phyloP scores from a whole-genome alignment of 208 protist species.

The Acanthamoeba sp. region DNA sequence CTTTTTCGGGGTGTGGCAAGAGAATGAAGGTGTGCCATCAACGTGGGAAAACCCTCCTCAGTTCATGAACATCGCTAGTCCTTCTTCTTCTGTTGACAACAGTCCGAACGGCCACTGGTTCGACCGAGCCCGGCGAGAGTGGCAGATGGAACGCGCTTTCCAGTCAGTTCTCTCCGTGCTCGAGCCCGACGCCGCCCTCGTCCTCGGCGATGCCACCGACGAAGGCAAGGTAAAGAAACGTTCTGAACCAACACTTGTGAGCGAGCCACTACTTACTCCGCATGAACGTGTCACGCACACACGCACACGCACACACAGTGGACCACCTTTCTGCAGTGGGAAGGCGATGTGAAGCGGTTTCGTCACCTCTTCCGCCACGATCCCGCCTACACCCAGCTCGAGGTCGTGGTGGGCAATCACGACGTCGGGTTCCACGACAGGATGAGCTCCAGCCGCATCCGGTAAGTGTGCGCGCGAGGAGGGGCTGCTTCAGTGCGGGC shows the following conservation, averaged over 20 bases:
- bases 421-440: constrained; percentile 65
- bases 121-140: constrained; percentile 39
- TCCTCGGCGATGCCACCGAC: constrained; percentile 63
- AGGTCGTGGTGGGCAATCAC: constrained; percentile 71
- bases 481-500: not conserved
- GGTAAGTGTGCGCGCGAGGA: not conserved
- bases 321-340: constrained; percentile 31
- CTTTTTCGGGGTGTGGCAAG: not conserved
- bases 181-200: not conserved
- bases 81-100: not conserved
- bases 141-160: constrained; percentile 70
- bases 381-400: not conserved
- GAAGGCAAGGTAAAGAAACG: constrained; percentile 44
- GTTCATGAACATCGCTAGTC: too few relatives aligned
- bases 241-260: too few relatives aligned
- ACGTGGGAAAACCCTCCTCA: too few relatives aligned
- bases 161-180: constrained; percentile 21
- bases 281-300: not conserved
- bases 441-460: constrained; percentile 6
- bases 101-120: constrained; percentile 34
- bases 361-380: constrained; percentile 12
- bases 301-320: not conserved
- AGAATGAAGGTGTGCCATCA: too few relatives aligned
- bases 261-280: not conserved
- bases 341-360: constrained; percentile 48